Evolutionary conservation across 164 flowering plant genomes (phyloP).

Genomic region (Tetracentron sinense): DNA sequence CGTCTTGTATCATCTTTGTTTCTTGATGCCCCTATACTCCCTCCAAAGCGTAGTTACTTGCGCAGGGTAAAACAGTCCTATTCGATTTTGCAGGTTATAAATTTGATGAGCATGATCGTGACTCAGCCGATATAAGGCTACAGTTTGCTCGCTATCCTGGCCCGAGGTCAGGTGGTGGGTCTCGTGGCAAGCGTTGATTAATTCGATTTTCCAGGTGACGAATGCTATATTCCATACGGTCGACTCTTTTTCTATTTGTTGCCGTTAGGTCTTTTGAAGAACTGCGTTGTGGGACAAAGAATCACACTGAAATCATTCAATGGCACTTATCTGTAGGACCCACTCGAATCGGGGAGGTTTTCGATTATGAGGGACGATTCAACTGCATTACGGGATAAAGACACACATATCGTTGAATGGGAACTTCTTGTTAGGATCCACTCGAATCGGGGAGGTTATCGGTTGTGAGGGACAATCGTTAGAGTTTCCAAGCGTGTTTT

Average conservation of each 20-base stretch:
- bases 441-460: slow-evolving; percentile 13
- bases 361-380: slow-evolving; percentile 1
- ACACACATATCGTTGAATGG: slow-evolving; percentile 32
- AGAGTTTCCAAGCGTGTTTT: slow-evolving; percentile 10
- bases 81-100: slow-evolving; percentile 89
- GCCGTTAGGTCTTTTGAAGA: slow-evolving; percentile 14
- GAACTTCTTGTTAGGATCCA: slow-evolving; percentile 39
- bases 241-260: slow-evolving; percentile 19
- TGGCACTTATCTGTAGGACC: slow-evolving; percentile 43
- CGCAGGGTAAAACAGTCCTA: slow-evolving; percentile 44
- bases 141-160: slow-evolving; percentile 97
- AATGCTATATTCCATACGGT: slow-evolving; percentile 19
- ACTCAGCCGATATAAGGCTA: slow-evolving; percentile 67
- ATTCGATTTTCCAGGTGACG: slow-evolving; percentile 51
- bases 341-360: slow-evolving; percentile 14
- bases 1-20: slow-evolving; percentile 12
- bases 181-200: slow-evolving; percentile 73
- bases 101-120: slow-evolving; percentile 86
- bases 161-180: slow-evolving; percentile 87
- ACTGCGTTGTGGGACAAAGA: slow-evolving; percentile 9
- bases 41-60: slow-evolving; percentile 25
- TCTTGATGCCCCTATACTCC: slow-evolving; percentile 21
- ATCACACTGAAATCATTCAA: slow-evolving; percentile 30
- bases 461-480: slow-evolving; percentile 8
- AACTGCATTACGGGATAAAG: slow-evolving; percentile 9